Base-by-base conservation (phyloP, 306 rosid species). In the Aeschynomene evenia region DNA sequence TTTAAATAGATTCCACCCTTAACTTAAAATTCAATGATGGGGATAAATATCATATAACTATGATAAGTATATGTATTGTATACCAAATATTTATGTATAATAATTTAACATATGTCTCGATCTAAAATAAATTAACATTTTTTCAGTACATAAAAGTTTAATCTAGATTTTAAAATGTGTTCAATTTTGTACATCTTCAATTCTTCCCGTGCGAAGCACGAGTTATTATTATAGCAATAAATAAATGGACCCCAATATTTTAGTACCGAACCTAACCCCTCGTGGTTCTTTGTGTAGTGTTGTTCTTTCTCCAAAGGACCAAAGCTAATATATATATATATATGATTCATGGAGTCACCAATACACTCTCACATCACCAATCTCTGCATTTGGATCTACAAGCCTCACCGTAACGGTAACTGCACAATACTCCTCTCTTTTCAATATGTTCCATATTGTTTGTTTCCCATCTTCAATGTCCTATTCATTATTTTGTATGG, bases 131-230 rank as follows among this genome's bases (percentile, higher is more conserved):
- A n/a, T n/a, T n/a, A n/a, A n/a, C n/a, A n/a, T n/a, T n/a, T n/a
- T n/a, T n/a, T n/a, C n/a, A n/a, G n/a, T n/a, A n/a, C n/a, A n/a
- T n/a, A n/a, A n/a, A n/a, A n/a, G n/a, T n/a, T n/a, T n/a, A n/a
- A n/a, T n/a, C n/a, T n/a, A n/a, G n/a, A n/a, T n/a, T n/a, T n/a
- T 37, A 61, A 39, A 33, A 61, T 20, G 14, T 15, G 5, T 43
- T n/a, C 18, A 15, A 65, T 43, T 40, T 65, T 8, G 20, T 33
- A 4, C 7, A 20, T 18, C 21, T 9, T 1, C 24, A 16, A 10
- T 14, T 33, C 53, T 23, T 39, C 10, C 65, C 31, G 54, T 69
- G 74, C 12, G 74, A 40, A 15, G 28, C 74, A 55, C 74, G 74
- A 55, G 74, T 40, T 13, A 5, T 24, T 69, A 40, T 39, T 69